These are phyloP conservation scores for Hericium coralloides DNA, from an alignment of 768 basidiomycete species.

Conservation along the genomic window DNA sequence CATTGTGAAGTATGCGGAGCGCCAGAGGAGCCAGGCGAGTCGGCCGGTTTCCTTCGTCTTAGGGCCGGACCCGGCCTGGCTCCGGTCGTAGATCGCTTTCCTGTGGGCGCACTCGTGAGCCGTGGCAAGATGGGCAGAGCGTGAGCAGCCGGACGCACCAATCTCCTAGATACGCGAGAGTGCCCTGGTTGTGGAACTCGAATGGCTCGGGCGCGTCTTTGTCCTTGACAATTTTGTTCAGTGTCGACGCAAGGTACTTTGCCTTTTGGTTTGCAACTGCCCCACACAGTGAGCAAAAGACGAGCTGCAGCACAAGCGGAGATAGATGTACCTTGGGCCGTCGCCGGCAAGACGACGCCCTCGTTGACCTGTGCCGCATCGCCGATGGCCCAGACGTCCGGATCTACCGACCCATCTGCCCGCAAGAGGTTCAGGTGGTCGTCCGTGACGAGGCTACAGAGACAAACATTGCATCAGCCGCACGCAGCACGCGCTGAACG, in stretches of 20 bases:
- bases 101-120: conserved; percentile 17
- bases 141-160: conserved; percentile 35
- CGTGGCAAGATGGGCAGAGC: neutral
- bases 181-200: conserved; percentile 63
- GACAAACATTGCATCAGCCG: neutral
- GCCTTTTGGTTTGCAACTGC: conserved; percentile 74
- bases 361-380: conserved; percentile 56
- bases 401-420: conserved; percentile 42
- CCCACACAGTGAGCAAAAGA: neutral
- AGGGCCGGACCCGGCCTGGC: conserved; percentile 35
- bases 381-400: conserved; percentile 76
- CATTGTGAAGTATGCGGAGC: conserved; percentile 75
- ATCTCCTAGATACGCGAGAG: conserved; percentile 72
- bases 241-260: conserved; percentile 51
- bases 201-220: conserved; percentile 41
- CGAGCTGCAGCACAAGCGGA: conserved; percentile 5
- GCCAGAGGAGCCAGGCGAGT: conserved; percentile 72
- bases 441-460: conserved; percentile 37
- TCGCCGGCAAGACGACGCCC: conserved; percentile 57
- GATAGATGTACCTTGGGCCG: conserved; percentile 60
- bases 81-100: conserved; percentile 73
- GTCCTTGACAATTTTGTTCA: conserved; percentile 56
- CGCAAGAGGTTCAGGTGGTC: conserved; percentile 53
- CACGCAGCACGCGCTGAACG: neutral
- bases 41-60: conserved; percentile 53